Conservation (phyloP, 768 basidiomycete genomes). For the Russula sp. region DNA sequence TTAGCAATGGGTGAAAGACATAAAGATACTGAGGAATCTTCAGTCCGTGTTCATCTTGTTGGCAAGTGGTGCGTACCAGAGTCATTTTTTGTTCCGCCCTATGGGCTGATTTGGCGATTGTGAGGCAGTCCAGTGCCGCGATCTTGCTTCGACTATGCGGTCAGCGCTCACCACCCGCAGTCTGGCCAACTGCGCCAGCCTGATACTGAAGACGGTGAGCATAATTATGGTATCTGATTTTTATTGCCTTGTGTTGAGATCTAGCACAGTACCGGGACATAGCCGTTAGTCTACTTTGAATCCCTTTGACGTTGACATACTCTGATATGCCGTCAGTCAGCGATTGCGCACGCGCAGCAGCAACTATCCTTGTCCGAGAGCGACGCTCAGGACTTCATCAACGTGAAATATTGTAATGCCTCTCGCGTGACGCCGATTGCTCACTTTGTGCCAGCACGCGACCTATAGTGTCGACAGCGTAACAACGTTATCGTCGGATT, state of each 20-base stretch:
- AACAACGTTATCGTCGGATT: constrained; percentile 28
- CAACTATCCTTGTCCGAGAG: constrained; percentile 26
- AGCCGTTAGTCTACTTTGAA: constrained; percentile 13
- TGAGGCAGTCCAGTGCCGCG: constrained; percentile 24
- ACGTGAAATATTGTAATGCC: constrained; percentile 6
- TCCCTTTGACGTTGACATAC: not conserved
- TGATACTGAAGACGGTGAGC: constrained; percentile 28
- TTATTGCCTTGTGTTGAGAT: not conserved
- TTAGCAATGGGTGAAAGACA: constrained; percentile 50
- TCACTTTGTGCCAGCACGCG: constrained; percentile 19
- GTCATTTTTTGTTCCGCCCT: not conserved
- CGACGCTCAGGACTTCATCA: constrained; percentile 29
- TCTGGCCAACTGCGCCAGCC: constrained; percentile 22
- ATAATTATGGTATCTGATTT: not conserved
- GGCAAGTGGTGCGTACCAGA: constrained; percentile 41
- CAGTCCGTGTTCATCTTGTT: constrained; percentile 53
- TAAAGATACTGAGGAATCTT: constrained; percentile 50
- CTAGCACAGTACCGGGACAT: constrained; percentile 25
- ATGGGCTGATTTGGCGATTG: not conserved
- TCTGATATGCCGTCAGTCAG: constrained; percentile 21
- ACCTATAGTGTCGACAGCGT: constrained; percentile 27
- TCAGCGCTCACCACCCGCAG: constrained; percentile 19
- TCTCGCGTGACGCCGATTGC: not conserved
- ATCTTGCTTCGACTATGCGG: constrained; percentile 24
- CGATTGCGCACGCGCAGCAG: constrained; percentile 25